These are phyloP conservation scores for Hibiscus syriacus DNA, from an alignment of 345 rosid species.

Conservation along the genomic window DNA sequence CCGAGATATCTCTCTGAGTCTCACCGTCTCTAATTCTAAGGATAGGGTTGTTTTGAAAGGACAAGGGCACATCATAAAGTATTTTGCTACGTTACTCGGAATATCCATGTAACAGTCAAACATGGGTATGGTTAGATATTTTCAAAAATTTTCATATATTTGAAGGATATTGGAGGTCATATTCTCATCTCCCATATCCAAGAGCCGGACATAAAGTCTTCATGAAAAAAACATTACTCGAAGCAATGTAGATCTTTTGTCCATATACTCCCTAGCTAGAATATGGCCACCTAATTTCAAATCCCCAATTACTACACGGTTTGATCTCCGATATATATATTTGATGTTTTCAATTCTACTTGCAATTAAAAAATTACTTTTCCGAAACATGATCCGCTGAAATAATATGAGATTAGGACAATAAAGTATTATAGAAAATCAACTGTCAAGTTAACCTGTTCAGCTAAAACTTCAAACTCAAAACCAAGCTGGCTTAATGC, in stretches of 20 bases:
- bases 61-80: too few relatives aligned
- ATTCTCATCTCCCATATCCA: too few relatives aligned
- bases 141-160: too few relatives aligned
- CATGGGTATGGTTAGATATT: too few relatives aligned
- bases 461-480: slow-evolving; percentile 45
- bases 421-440: background rate
- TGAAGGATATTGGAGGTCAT: too few relatives aligned
- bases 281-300: background rate
- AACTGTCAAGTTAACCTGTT: slow-evolving; percentile 32
- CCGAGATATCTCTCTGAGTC: background rate
- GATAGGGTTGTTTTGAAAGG: too few relatives aligned
- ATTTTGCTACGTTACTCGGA: too few relatives aligned
- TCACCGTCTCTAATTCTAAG: too few relatives aligned
- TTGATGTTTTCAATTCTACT: background rate
- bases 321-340: background rate
- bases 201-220: too few relatives aligned
- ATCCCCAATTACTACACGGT: background rate
- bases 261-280: background rate
- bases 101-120: too few relatives aligned
- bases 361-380: background rate
- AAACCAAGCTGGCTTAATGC: slow-evolving; percentile 46
- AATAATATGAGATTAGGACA: background rate
- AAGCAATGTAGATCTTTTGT: too few relatives aligned
- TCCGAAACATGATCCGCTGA: background rate
- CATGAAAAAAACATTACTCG: background rate